Base-by-base conservation (phyloP, 495 filamentous ascomycete species). In the Paragyromitra xinjiangensis region DNA sequence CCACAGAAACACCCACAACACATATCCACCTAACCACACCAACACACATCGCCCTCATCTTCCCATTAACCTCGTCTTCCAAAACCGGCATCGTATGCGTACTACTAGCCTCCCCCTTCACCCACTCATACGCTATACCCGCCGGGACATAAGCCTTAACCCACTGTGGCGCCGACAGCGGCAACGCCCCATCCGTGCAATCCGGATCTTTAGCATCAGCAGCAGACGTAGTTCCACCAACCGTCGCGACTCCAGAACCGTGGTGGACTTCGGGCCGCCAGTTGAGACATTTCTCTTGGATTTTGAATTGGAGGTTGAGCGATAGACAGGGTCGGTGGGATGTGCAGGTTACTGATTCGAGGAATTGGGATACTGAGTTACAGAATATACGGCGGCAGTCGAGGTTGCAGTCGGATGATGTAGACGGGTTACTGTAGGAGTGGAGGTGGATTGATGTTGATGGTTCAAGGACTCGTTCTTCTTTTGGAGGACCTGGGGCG, bases 231-330 rank as follows among this genome's bases (percentile, higher is more conserved):
- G 16, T n/a, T 14, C 42, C 44, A 19, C 59, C 72, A 8, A 63
- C 55, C 3, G 72, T 16, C 9, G 42, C 34, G 4, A 6, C 56
- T 2, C 48, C 55, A 6, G 40, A 55, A 16, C 51, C 29, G 4
- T 73, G 29, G 37, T 78, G 71, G 14, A 69, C 59, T 44, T 77
- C 76, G 3, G 73, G 76, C 1, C 73, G 76, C 76, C 76, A 78
- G 51, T 78, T 61, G 45, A 78, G 58, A 53, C 76, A 78, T 61
- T 78, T 78, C 50, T 78, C 76, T 34, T 78, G 76, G 48, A 78
- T 70, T 34, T 78, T 67, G 40, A 70, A 56, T 9, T 78, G 76
- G 3, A 78, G 59, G 14, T 63, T 71, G 9, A 78, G 56, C 0
- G 76, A 78, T 2, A 78, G 64, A 22, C 76, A 78, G 16, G 76